Evolutionary conservation across 2,329 filamentous ascomycete genomes (phyloP).

Genomic region (Dendryphion nanum): DNA sequence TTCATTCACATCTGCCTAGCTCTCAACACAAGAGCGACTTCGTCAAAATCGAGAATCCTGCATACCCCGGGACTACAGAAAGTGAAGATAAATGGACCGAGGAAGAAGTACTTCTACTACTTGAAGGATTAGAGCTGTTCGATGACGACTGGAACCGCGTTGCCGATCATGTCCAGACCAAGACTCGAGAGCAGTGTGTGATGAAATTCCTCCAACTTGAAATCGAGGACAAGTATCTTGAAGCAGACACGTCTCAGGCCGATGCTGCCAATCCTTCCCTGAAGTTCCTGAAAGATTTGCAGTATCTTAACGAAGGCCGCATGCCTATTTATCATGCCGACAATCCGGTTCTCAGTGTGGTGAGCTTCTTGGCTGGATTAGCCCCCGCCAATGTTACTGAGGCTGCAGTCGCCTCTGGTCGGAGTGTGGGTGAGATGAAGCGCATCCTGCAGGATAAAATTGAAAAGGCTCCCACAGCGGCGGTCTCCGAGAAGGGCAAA

Average conservation of each 20-base stretch:
- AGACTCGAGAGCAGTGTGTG: constrained; percentile 93
- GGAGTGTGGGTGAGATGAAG: constrained; percentile 83
- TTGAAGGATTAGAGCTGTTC: constrained; percentile 88
- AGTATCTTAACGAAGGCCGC: constrained; percentile 68
- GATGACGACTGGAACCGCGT: constrained; percentile 96
- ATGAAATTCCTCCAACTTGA: constrained; percentile 94
- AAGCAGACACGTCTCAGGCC: constrained; percentile 64
- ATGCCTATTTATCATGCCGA: constrained; percentile 90
- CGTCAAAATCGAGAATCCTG: constrained; percentile 84
- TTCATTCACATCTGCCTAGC: constrained; percentile 77
- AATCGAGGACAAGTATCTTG: constrained; percentile 95
- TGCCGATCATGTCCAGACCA: constrained; percentile 82
- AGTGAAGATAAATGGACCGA: constrained; percentile 89
- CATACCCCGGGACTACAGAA: constrained; percentile 74
- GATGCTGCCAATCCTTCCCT: constrained; percentile 45
- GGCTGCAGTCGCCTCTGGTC: constrained; percentile 71
- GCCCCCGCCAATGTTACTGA: constrained; percentile 88
- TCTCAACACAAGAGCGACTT: constrained; percentile 80
- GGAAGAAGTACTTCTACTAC: constrained; percentile 79
- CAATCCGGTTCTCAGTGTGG: constrained; percentile 94
- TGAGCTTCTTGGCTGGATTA: constrained; percentile 88
- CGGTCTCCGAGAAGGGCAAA: constrained; percentile 52
- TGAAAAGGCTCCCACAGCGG: constrained; percentile 55
- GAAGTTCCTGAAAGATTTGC: constrained; percentile 51
- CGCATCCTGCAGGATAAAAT: constrained; percentile 75